These are phyloP conservation scores for Rhytidhysteron rufulum DNA, from an alignment of 2,329 filamentous ascomycete genomes.

Conservation along the genomic window DNA sequence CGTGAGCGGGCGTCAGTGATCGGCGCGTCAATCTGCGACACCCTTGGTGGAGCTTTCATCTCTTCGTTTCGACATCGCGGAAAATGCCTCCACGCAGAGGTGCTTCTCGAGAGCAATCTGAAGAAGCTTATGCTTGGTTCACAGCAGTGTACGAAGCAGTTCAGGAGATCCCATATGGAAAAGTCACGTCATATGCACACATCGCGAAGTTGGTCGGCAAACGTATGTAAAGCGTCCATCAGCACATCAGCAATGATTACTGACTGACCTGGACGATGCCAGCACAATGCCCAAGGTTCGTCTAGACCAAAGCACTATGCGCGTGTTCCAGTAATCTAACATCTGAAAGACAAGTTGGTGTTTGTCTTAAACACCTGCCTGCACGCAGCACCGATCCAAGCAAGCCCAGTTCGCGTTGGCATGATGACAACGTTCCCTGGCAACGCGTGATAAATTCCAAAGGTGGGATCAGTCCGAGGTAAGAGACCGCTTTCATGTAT, in stretches of 20 bases:
- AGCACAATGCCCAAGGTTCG: slow-evolving; percentile 48
- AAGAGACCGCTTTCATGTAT: slow-evolving; percentile 4
- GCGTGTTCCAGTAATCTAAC: too few relatives aligned
- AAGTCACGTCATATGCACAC: slow-evolving; percentile 83
- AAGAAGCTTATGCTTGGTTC: slow-evolving; percentile 73
- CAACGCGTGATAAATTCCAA: slow-evolving; percentile 88
- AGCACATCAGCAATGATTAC: too few relatives aligned
- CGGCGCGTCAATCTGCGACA: too few relatives aligned
- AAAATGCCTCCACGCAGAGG: slow-evolving; percentile 38
- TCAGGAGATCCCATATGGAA: slow-evolving; percentile 77
- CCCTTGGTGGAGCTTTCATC: too few relatives aligned
- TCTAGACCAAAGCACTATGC: too few relatives aligned
- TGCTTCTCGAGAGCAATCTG: slow-evolving; percentile 56
- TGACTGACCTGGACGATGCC: slow-evolving; percentile 8
- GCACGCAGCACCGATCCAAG: slow-evolving; percentile 38
- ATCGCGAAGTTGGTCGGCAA: slow-evolving; percentile 70
- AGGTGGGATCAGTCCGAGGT: slow-evolving; percentile 83
- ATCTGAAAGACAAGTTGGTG: slow-evolving; percentile 74
- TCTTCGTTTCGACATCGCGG: too few relatives aligned
- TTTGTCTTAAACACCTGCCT: slow-evolving; percentile 84
- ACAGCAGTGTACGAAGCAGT: slow-evolving; percentile 76
- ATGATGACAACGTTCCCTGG: slow-evolving; percentile 83
- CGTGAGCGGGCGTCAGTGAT: too few relatives aligned
- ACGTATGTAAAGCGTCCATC: slow-evolving; percentile 49
- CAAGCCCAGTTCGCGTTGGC: slow-evolving; percentile 51